These are phyloP conservation scores for Mycena latifolia DNA, from an alignment of 768 basidiomycete species.

Conservation along the genomic window DNA sequence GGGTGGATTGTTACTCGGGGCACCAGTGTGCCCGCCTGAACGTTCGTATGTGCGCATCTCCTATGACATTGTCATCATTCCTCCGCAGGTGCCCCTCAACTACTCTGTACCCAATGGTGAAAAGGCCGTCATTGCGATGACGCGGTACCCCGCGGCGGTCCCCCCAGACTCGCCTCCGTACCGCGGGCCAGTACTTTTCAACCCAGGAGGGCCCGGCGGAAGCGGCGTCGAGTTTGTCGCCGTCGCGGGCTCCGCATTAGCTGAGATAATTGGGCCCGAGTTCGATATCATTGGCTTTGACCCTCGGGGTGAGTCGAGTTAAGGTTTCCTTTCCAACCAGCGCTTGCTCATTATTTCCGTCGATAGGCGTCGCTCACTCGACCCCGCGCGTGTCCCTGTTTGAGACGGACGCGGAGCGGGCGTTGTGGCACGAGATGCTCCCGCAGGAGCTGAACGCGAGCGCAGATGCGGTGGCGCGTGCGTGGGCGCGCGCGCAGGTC, in stretches of 20 bases:
- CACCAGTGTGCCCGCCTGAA: conserved; percentile 43
- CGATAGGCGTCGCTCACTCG: conserved; percentile 49
- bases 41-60: too few relatives aligned
- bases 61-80: neutral
- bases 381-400: conserved; percentile 52
- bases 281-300: too few relatives aligned
- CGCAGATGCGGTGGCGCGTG: conserved; percentile 8
- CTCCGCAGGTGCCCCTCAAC: conserved; percentile 57
- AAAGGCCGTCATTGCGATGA: conserved; percentile 57
- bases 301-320: conserved; percentile 23
- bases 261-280: too few relatives aligned
- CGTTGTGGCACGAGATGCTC: neutral
- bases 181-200: conserved; percentile 25
- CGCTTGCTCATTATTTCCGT: too few relatives aligned
- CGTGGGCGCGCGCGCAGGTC: conserved; percentile 17
- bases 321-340: too few relatives aligned
- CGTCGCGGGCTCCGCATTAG: too few relatives aligned
- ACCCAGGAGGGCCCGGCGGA: too few relatives aligned
- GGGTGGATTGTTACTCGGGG: conserved; percentile 40
- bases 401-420: conserved; percentile 48
- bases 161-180: conserved; percentile 38
- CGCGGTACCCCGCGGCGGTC: conserved; percentile 53
- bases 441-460: conserved; percentile 9
- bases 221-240: too few relatives aligned
- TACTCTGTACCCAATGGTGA: conserved; percentile 54